phyloP scores from a whole-genome alignment of 805 yeast genomes.

The Jamesozyma rosinii region DNA sequence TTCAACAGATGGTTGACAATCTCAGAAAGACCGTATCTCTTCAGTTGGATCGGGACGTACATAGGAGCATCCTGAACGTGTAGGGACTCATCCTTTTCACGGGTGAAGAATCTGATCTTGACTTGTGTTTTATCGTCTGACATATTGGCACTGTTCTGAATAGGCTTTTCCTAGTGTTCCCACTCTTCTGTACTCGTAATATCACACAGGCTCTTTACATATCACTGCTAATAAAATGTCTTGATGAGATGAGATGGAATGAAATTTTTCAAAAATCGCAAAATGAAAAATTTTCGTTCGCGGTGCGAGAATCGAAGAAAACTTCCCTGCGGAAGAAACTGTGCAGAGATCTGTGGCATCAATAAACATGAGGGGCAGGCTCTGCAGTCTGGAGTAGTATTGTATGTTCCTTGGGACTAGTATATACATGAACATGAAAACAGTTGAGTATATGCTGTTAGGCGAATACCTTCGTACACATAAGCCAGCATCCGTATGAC shows the following conservation, averaged over 20 bases:
- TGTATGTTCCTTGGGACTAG: no score
- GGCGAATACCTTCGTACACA: no score
- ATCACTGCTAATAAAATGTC: not conserved
- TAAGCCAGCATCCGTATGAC: no score
- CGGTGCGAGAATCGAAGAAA: no score
- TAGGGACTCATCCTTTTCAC: constrained; percentile 67
- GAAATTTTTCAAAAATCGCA: not conserved
- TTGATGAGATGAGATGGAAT: constrained; percentile 5
- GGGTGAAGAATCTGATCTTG: constrained; percentile 73
- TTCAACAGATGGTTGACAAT: constrained; percentile 80
- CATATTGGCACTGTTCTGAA: constrained; percentile 2
- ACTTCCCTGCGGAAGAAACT: no score
- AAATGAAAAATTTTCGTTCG: not conserved
- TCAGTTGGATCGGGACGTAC: constrained; percentile 76
- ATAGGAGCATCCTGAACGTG: constrained; percentile 75
- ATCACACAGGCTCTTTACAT: not conserved
- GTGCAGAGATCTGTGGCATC: no score
- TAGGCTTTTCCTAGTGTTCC: no score
- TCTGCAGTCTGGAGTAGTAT: no score
- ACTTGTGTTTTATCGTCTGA: constrained; percentile 49
- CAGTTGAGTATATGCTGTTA: no score
- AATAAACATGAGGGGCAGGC: no score
- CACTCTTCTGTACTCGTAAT: no score
- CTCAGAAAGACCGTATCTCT: constrained; percentile 88
- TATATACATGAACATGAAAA: no score